Conservation (phyloP, 1,284 basidiomycete species). For the Heterobasidion occidentale region DNA sequence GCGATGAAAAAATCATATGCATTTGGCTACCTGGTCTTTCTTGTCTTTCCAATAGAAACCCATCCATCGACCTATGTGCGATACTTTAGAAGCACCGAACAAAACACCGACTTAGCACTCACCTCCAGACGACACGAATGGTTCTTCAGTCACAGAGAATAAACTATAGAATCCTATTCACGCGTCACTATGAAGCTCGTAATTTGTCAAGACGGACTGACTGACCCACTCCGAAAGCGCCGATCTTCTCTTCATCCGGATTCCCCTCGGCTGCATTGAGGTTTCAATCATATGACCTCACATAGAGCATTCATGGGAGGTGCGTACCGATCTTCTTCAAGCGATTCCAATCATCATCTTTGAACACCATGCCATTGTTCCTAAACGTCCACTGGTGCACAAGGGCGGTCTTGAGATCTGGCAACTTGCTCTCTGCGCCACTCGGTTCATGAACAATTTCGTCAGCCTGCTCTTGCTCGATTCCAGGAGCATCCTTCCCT, state of each 20-base stretch:
- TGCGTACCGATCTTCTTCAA: conserved; percentile 78
- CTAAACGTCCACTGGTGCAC: conserved; percentile 72
- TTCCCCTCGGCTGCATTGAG: conserved; percentile 64
- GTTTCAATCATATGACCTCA: neutral
- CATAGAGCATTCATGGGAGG: neutral
- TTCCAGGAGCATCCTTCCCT: neutral
- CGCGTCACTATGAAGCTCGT: no score
- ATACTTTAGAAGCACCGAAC: neutral
- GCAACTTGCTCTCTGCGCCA: conserved; percentile 20
- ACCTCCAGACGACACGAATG: conserved; percentile 87
- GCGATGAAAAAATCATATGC: neutral
- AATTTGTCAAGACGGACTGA: conserved; percentile 5
- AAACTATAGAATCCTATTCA: conserved; percentile 67
- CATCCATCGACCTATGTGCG: conserved; percentile 75
- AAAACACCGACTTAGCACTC: conserved; percentile 7
- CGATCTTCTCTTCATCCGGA: conserved; percentile 80
- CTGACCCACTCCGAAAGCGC: conserved; percentile 78
- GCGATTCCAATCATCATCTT: conserved; percentile 82
- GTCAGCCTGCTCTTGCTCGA: neutral
- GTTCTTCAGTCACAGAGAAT: conserved; percentile 86
- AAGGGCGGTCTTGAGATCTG: conserved; percentile 55
- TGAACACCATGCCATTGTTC: conserved; percentile 82
- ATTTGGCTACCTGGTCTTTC: conserved; percentile 60
- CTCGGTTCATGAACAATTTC: neutral
- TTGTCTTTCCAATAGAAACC: conserved; percentile 96